Conservation (phyloP, 208 protist species). For the Wallacemonas collosoma region DNA sequence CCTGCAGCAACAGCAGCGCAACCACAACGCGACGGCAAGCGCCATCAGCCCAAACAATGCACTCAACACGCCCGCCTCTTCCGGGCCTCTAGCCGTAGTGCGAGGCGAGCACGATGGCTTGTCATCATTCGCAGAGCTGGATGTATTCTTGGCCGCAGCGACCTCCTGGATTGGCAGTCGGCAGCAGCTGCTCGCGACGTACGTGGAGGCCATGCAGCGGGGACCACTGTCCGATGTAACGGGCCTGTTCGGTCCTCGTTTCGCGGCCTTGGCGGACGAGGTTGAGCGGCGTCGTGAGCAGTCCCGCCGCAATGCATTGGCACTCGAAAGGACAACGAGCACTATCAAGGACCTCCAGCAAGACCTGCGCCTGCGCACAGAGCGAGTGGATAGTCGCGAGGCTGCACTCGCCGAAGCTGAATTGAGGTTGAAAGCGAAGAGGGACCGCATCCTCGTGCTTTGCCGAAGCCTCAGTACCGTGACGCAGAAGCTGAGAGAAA, state of each 20-base stretch:
- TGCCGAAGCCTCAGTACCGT: constrained; percentile 39
- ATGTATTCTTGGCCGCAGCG: neutral
- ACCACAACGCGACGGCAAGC: neutral
- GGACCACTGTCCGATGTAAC: constrained; percentile 21
- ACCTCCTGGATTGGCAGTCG: neutral
- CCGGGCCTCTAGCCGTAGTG: constrained; percentile 7
- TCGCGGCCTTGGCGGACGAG: constrained; percentile 14
- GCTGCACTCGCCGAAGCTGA: constrained; percentile 20
- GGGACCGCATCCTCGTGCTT: constrained; percentile 22
- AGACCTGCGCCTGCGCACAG: constrained; percentile 32
- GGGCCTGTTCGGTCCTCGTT: neutral
- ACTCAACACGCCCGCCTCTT: neutral
- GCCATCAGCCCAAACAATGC: neutral
- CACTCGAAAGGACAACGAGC: constrained; percentile 56
- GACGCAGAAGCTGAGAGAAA: constrained; percentile 31
- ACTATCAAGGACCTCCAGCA: constrained; percentile 55
- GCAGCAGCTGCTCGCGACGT: constrained; percentile 22
- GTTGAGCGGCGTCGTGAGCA: constrained; percentile 30
- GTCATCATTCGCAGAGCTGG: too few species aligned
- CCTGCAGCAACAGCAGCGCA: constrained; percentile 28
- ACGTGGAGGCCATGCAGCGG: constrained; percentile 15
- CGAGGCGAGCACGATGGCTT: constrained; percentile 6
- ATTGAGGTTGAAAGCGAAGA: constrained; percentile 14
- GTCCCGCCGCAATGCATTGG: constrained; percentile 36
- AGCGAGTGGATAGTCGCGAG: constrained; percentile 24